Percentiles rank a stretch among this genome's conserved stretches.
These are phyloP conservation scores for Bolboschoenoplectus hybrid DNA, from an alignment of 202 grass and related monocot species.

Conservation along the genomic window DNA sequence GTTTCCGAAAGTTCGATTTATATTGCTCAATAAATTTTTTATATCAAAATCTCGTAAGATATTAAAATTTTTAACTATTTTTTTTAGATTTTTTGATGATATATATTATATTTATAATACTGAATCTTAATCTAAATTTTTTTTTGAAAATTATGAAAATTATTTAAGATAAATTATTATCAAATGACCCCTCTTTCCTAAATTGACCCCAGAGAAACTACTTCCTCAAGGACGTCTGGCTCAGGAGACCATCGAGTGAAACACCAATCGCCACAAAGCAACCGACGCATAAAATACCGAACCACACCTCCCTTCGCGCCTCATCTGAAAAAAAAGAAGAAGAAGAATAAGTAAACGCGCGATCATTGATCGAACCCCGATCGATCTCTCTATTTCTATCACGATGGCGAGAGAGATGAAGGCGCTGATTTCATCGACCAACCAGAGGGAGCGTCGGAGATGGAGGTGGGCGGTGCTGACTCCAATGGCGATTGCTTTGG, in stretches of 20 bases:
- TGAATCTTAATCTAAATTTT: too few species aligned
- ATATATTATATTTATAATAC: too few species aligned
- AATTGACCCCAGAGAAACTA: too few species aligned
- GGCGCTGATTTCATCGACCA: not conserved
- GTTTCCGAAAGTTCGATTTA: too few species aligned
- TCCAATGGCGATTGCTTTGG: slow-evolving; percentile 42
- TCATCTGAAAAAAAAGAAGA: not conserved
- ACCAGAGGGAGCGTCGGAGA: slow-evolving; percentile 26
- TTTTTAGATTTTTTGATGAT: too few species aligned
- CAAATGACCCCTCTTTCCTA: too few species aligned
- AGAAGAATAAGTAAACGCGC: slow-evolving; percentile 1
- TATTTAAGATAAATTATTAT: too few species aligned
- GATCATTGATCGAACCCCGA: not conserved
- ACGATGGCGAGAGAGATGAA: not conserved
- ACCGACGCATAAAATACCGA: not conserved
- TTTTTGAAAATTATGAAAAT: too few species aligned
- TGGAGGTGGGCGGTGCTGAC: not conserved
- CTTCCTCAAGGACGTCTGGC: too few species aligned
- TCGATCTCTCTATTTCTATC: not conserved
- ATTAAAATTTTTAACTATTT: too few species aligned
- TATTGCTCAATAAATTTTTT: too few species aligned
- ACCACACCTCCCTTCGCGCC: not conserved
- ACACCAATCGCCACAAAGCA: not conserved
- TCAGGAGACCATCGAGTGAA: not conserved
- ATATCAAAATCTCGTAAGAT: too few species aligned